Evolutionary conservation across 2,329 filamentous ascomycete species (phyloP).

Genomic region (Teratosphaeriaceae sp.): DNA sequence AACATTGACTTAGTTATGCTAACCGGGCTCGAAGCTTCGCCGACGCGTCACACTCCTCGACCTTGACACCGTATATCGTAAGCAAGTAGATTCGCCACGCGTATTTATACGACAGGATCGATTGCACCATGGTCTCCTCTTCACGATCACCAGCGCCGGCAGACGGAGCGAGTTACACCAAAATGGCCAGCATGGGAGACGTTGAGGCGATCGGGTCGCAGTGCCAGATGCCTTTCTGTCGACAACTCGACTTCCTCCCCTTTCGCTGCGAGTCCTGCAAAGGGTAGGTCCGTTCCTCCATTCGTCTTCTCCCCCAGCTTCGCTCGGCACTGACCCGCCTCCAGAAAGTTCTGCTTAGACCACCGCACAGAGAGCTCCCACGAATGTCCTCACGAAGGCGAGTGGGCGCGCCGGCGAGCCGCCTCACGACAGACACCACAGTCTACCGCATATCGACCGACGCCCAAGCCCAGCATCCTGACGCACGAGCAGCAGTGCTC

Average conservation of each 20-base stretch:
- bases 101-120: neutral
- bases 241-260: slow-evolving; percentile 91
- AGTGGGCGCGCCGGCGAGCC: slow-evolving; percentile 50
- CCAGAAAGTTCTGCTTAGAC: slow-evolving; percentile 69
- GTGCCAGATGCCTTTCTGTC: slow-evolving; percentile 87
- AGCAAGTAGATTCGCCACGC: too few relatives aligned
- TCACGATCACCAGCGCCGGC: slow-evolving; percentile 3
- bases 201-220: slow-evolving; percentile 81
- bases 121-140: slow-evolving; percentile 2
- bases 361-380: slow-evolving; percentile 84
- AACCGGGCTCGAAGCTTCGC: too few relatives aligned
- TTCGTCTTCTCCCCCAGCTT: neutral
- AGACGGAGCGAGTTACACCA: slow-evolving; percentile 50
- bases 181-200: slow-evolving; percentile 65
- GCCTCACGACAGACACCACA: too few relatives aligned
- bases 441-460: slow-evolving; percentile 8
- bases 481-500: slow-evolving; percentile 64
- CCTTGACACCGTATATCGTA: too few relatives aligned
- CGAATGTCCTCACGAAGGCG: slow-evolving; percentile 55
- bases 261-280: slow-evolving; percentile 88
- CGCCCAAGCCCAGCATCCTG: slow-evolving; percentile 48
- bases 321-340: slow-evolving; percentile 1
- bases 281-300: slow-evolving; percentile 33
- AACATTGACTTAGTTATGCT: too few relatives aligned
- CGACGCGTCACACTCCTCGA: neutral